Conservation (phyloP, 2,329 filamentous ascomycete species). For the Penicillium glabrum region DNA sequence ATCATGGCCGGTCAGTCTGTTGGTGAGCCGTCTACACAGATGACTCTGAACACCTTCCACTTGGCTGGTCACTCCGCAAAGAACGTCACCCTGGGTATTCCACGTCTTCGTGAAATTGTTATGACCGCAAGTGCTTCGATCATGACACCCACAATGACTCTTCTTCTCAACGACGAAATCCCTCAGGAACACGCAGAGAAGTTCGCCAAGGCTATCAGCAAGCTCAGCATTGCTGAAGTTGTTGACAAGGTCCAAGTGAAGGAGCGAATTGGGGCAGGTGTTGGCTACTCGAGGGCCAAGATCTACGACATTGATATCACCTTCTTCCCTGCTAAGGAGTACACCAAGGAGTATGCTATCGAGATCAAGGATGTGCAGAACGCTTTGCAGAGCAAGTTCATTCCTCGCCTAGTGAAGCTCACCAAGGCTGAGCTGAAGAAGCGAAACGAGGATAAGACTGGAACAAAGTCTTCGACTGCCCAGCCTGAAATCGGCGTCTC, state of each 20-base stretch:
- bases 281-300: slow-evolving; percentile 71
- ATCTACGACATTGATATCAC: slow-evolving; percentile 78
- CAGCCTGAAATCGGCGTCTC: slow-evolving; percentile 73
- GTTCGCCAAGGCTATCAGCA: slow-evolving; percentile 90
- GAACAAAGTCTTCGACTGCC: slow-evolving; percentile 62
- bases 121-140: slow-evolving; percentile 94
- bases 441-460: slow-evolving; percentile 62
- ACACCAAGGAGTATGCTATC: slow-evolving; percentile 83
- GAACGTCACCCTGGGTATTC: slow-evolving; percentile 98
- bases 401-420: slow-evolving; percentile 68
- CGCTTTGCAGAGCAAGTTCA: slow-evolving; percentile 77
- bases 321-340: slow-evolving; percentile 83
- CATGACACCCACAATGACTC: slow-evolving; percentile 74
- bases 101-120: slow-evolving; percentile 91
- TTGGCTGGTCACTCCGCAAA: slow-evolving; percentile 97
- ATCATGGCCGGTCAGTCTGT: slow-evolving; percentile 96
- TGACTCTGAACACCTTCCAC: slow-evolving; percentile 99
- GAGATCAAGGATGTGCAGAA: slow-evolving; percentile 71
- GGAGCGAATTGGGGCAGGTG: slow-evolving; percentile 74
- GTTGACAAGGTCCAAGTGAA: slow-evolving; percentile 77
- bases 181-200: slow-evolving; percentile 66
- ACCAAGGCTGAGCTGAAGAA: slow-evolving; percentile 78
- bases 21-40: slow-evolving; percentile 96
- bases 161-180: slow-evolving; percentile 73
- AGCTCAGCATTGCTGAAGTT: slow-evolving; percentile 78